Evolutionary conservation across 768 basidiomycete species (phyloP), one percentile per base, ranked within the genome.

Genomic region (Ramaria rubella): DNA sequence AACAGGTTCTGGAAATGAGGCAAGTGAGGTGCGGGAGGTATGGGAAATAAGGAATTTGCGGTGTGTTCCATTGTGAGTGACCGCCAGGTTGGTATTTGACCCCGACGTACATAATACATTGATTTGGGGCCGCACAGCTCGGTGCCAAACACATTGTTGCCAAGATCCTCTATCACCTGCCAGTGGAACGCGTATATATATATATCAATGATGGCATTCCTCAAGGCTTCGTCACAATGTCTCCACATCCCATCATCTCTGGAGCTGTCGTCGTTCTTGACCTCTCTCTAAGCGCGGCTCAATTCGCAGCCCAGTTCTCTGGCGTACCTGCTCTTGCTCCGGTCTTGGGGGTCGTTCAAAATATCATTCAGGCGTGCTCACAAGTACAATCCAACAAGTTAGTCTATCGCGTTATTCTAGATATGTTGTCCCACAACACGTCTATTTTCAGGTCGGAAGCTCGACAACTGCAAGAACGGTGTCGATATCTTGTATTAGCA

Each of bases 1-100:
- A 90, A 71, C n/a, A 90, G 66, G 4, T 80, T 76, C 17, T 67
- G 69, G 69, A 81, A 87, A 1, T 61, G 62, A 4, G 87, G 53
- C 38, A 59, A 86, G n/a, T 87, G 67, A 7, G 64, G 45, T 17
- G 79, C 77, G 2, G 71, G 72, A 48, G 73, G 67, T 6, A 64
- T 64, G 31, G 78, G 72, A 43, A 78, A 78, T 15, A 81, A 56
- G 33, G 73, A 72, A 17, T 12, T 11, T 12, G 44, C 24, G 29
- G 46, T 48, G 24, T 30, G 24, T 58, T 68, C 61, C 68, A 69
- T 72, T 11, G n/a, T n/a, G n/a, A n/a, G n/a, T n/a, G n/a, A n/a
- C n/a, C n/a, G n/a, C n/a, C n/a, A n/a, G n/a, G n/a, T n/a, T n/a
- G n/a, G n/a, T n/a, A n/a, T n/a, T n/a, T n/a, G n/a, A n/a, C n/a